Percentiles rank a stretch among this genome's conserved stretches.
These are phyloP conservation scores for Penicillium roqueforti DNA, from an alignment of 495 filamentous ascomycete genomes.

Conservation along the genomic window DNA sequence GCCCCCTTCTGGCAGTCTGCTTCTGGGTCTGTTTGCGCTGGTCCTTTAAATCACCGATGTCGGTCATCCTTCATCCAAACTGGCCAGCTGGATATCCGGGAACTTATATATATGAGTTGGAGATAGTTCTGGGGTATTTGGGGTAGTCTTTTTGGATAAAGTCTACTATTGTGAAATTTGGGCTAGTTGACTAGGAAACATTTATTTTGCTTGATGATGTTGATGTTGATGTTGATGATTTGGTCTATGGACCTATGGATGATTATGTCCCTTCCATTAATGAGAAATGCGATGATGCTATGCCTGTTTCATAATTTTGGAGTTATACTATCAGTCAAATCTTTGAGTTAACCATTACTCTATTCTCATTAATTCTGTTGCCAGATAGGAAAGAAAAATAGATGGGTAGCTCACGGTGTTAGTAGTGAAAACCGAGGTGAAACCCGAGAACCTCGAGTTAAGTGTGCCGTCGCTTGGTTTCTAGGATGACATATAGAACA, in stretches of 20 bases:
- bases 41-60: slow-evolving; percentile 9
- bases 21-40: slow-evolving; percentile 23
- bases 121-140: not conserved
- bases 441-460: not conserved
- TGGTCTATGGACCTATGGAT: slow-evolving; percentile 7
- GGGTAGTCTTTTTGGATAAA: not conserved
- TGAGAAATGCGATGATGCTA: slow-evolving; percentile 8
- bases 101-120: not conserved
- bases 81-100: not conserved
- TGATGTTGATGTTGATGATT: slow-evolving; percentile 2
- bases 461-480: not conserved
- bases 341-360: not conserved
- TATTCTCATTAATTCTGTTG: not conserved
- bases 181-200: not conserved
- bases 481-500: not conserved
- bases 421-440: no score
- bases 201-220: not conserved
- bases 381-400: no score
- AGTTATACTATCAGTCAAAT: not conserved
- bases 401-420: no score
- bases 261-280: slow-evolving; percentile 10
- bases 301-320: not conserved
- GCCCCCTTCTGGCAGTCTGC: slow-evolving; percentile 31
- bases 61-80: not conserved
- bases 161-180: not conserved